phyloP scores from a whole-genome alignment of 306 rosid genomes.

The Medicago truncatula region MtrunA17r5.0-ANR NC_053046.1:18069501-18070000 shows the following conservation, averaged over 20 bases:
- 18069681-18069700: too few relatives aligned
- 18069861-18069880: slow-evolving; percentile 61
- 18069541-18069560: slow-evolving; percentile 77
- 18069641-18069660: too few relatives aligned
- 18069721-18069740: too few relatives aligned
- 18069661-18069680: too few relatives aligned
- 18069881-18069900: slow-evolving; percentile 54
- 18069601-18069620: not conserved
- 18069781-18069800: not conserved
- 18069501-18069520: slow-evolving; percentile 90
- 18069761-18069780: not conserved
- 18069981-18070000: too few relatives aligned
- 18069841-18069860: slow-evolving; percentile 64
- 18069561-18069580: slow-evolving; percentile 69
- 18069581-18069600: not conserved
- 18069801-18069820: slow-evolving; percentile 82
- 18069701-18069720: too few relatives aligned
- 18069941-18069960: not conserved
- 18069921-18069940: slow-evolving; percentile 5
- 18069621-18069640: slow-evolving; percentile 5
- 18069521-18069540: slow-evolving; percentile 88
- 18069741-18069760: too few relatives aligned
- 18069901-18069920: slow-evolving; percentile 4
- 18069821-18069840: slow-evolving; percentile 70
- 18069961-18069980: too few relatives aligned